phyloP scores from a whole-genome alignment of 345 rosid species.

The Erysimum cheiranthoides region DNA sequence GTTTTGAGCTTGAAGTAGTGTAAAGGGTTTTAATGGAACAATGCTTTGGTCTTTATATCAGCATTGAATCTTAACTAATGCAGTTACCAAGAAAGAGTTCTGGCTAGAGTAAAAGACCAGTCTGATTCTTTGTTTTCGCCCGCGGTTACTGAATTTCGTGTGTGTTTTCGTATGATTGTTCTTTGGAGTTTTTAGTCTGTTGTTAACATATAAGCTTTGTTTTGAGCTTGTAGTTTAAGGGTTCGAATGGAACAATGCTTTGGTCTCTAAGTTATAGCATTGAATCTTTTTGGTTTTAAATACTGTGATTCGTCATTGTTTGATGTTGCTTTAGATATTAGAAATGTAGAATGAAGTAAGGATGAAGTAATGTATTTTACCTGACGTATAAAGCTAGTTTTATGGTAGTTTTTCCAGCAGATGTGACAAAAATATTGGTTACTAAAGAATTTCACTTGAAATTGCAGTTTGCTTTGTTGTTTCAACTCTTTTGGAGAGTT shows the following conservation, averaged over 20 bases:
- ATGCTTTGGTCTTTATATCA: not conserved
- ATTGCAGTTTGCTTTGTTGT: no score
- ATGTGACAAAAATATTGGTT: no score
- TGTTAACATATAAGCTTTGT: not conserved
- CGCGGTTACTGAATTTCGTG: not conserved
- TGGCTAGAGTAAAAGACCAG: not conserved
- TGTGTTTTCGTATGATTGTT: not conserved
- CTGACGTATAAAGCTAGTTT: not conserved
- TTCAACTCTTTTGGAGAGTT: no score
- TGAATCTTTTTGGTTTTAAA: not conserved
- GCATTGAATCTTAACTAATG: not conserved
- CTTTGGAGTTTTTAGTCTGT: no score
- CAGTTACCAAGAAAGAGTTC: no score
- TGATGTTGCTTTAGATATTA: not conserved
- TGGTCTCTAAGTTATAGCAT: not conserved
- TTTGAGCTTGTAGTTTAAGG: not conserved
- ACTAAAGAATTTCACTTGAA: no score
- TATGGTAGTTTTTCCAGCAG: not conserved
- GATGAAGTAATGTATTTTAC: not conserved
- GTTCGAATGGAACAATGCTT: not conserved
- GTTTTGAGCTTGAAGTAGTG: not conserved
- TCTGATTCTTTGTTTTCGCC: no score
- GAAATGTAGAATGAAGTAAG: not conserved
- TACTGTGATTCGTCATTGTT: not conserved
- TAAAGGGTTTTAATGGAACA: not conserved